phyloP scores from a whole-genome alignment of 139 green algal species.

The Prasinococcaceae sp. region DNA sequence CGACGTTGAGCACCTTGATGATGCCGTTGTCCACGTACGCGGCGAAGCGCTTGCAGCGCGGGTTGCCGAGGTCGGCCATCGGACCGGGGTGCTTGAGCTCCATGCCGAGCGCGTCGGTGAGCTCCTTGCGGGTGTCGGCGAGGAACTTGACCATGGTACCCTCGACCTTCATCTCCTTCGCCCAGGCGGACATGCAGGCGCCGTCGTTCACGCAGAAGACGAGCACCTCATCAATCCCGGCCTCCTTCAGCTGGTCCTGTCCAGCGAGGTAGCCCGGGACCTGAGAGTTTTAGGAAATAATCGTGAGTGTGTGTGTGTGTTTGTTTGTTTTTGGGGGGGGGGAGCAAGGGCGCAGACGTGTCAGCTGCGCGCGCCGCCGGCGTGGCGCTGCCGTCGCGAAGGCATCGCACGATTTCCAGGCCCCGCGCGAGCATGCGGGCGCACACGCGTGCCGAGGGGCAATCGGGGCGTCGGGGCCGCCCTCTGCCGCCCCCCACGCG shows the following conservation, averaged over 20 bases:
- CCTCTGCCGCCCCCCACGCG: no score
- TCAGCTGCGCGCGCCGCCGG: no score
- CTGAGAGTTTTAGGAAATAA: no score
- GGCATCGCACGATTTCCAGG: no score
- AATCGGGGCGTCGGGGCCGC: no score
- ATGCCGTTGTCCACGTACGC: conserved; percentile 13
- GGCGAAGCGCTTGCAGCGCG: conserved; percentile 14
- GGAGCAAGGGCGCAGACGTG: no score
- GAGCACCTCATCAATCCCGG: conserved; percentile 14
- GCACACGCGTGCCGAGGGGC: no score
- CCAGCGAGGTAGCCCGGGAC: conserved; percentile 8
- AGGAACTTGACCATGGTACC: conserved; percentile 9
- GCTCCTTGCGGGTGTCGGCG: not conserved
- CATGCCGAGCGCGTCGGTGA: conserved; percentile 3
- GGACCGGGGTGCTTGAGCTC: conserved; percentile 11
- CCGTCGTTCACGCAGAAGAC: conserved; percentile 12
- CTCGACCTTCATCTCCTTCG: conserved; percentile 2
- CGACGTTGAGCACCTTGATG: conserved; percentile 11
- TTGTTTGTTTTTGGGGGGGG: no score
- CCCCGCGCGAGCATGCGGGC: no score
- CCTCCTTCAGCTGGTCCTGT: conserved; percentile 2
- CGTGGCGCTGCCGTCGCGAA: no score
- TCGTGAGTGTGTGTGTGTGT: no score
- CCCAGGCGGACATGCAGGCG: conserved; percentile 8
- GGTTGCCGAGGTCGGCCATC: not conserved